Evolutionary conservation across 202 grass and related monocot species (phyloP).

Genomic region (Panicum hallii): DNA sequence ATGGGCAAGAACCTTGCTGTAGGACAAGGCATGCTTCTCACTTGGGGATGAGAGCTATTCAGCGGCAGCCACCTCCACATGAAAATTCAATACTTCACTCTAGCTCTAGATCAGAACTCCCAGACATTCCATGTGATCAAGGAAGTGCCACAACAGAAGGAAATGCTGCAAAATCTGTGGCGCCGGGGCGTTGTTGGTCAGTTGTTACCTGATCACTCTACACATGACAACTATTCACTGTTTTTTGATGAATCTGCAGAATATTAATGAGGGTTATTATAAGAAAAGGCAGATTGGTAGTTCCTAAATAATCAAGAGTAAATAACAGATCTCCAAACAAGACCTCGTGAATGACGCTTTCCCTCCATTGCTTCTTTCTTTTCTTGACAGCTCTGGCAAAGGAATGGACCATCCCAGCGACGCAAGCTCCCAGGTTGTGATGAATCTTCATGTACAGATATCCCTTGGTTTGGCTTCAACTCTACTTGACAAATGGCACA

Average conservation of each 20-base stretch:
- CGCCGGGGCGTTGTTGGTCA: conserved; percentile 36
- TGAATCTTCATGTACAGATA: conserved; percentile 79
- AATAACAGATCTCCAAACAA: conserved; percentile 42
- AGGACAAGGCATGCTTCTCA: conserved; percentile 30
- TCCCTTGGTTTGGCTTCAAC: conserved; percentile 83
- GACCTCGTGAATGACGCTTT: conserved; percentile 69
- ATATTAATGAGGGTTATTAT: conserved; percentile 32
- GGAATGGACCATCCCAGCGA: conserved; percentile 96
- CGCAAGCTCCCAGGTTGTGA: conserved; percentile 68
- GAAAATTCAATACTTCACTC: conserved; percentile 38
- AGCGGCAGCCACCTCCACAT: conserved; percentile 38
- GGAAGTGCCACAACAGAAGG: conserved; percentile 40
- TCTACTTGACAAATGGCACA: conserved; percentile 96
- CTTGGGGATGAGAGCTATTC: conserved; percentile 46
- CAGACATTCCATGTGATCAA: conserved; percentile 28
- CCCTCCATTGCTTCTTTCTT: conserved; percentile 99
- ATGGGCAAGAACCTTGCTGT: conserved; percentile 35
- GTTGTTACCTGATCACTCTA: conserved; percentile 49
- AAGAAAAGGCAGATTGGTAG: conserved; percentile 39
- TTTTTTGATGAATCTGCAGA: conserved; percentile 77
- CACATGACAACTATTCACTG: conserved; percentile 58
- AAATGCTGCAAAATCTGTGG: conserved; percentile 46
- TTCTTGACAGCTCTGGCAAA: conserved; percentile 83
- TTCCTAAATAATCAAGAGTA: background rate
- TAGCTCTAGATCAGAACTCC: conserved; percentile 40